Evolutionary conservation across 306 rosid species (phyloP), one percentile per base, ranked within the genome.

Genomic region (Malus sieversii): DNA sequence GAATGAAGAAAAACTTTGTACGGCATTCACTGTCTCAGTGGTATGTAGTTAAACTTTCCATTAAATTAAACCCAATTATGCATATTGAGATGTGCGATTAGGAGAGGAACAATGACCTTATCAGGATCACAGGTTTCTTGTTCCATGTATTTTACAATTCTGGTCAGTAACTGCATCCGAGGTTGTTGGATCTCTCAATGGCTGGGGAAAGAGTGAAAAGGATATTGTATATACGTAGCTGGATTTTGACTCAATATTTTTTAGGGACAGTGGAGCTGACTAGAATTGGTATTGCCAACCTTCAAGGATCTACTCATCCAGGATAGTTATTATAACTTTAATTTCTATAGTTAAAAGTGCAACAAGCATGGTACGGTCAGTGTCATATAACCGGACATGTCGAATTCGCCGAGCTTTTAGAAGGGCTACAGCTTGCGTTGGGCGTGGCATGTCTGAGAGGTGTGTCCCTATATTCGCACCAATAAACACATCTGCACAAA

Each of bases 381-480:
- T 87, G 62, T 92, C 85, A 25, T 86, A 92, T 69, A 88, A 68
- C 15, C 97, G 81, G 78, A 92, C 80, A 38, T 92, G 89, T 44
- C 89, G 85, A 58, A 92, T 90, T 81, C 86, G 88, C 72, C 90
- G 96, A 1, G 93, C 87, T 86, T 92, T 92, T 38, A 90, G 90
- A 42, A 90, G 87, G 29, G 91, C 97, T 19, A 74, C 96, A 19
- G 86, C 96, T 90, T 92, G 97, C 14, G 97, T 92, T 60, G 97
- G 90, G 66, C 90, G 93, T 70, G 97, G 97, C 97, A 92, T 92
- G 64, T 86, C 96, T 1, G 91, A 88, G 48, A 92, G 96, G 51
- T 87, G 89, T n/a, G 96, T 92, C 70, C 97, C 97, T 61, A 90
- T 90, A 62, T 92, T 92, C 55, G 90, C 97, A 73, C 97, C 97